phyloP scores from a whole-genome alignment of 257 asterid genomes.

The Nicotiana sylvestris region DNA sequence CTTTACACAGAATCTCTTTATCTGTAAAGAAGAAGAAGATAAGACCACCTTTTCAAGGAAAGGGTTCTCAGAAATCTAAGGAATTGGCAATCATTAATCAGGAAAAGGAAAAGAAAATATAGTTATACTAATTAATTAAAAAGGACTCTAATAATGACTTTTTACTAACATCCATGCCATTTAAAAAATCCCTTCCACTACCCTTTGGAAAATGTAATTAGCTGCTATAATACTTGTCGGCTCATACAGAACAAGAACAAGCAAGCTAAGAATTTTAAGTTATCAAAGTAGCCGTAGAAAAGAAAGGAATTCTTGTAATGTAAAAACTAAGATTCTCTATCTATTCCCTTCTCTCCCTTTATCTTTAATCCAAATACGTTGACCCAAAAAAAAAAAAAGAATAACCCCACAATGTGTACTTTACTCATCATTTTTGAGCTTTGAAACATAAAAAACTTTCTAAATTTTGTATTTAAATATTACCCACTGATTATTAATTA shows the following conservation, averaged over 20 bases:
- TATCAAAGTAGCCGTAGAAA: not conserved
- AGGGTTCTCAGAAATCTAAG: not conserved
- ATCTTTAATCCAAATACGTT: constrained; percentile 7
- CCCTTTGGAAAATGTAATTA: not conserved
- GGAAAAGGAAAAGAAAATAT: not conserved
- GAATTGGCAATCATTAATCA: not conserved
- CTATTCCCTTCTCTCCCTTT: not conserved
- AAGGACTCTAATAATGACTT: not conserved
- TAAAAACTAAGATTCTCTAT: not conserved
- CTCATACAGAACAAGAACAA: not conserved
- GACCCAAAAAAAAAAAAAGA: not conserved
- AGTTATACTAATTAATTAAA: not conserved
- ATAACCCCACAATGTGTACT: not conserved
- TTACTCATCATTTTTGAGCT: not conserved
- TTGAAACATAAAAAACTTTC: too few species aligned
- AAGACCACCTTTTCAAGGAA: not conserved
- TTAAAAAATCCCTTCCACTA: not conserved
- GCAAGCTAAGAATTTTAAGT: not conserved
- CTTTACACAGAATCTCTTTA: not conserved
- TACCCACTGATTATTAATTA: too few species aligned
- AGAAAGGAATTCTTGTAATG: not conserved
- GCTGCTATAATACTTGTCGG: not conserved
- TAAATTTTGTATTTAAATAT: too few species aligned
- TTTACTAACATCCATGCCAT: not conserved
- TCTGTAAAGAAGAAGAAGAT: not conserved